phyloP scores from a whole-genome alignment of 257 asterid genomes.

The Solanum virginianum region DNA sequence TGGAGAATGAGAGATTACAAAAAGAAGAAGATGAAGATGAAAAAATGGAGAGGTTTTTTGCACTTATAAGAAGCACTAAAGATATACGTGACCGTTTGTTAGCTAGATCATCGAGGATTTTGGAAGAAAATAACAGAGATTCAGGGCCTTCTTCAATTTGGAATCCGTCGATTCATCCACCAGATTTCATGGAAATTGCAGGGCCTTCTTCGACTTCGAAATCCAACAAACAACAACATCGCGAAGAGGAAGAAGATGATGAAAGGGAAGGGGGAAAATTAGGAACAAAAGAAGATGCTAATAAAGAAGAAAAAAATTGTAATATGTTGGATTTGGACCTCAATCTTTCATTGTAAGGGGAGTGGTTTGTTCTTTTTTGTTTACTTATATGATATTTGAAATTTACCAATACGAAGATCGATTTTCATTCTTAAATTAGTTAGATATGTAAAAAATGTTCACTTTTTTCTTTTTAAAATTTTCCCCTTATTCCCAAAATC shows the following conservation, averaged over 20 bases:
- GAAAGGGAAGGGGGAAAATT: background rate
- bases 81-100: conserved; percentile 7
- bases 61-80: conserved; percentile 7
- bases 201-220: background rate
- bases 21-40: conserved; percentile 14
- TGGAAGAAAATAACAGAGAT: background rate
- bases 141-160: no score
- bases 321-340: conserved; percentile 29
- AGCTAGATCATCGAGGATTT: background rate
- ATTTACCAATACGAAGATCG: background rate
- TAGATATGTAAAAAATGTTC: background rate
- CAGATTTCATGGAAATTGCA: conserved; percentile 17
- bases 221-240: background rate
- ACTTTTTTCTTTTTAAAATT: background rate
- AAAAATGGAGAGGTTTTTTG: conserved; percentile 19
- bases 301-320: background rate
- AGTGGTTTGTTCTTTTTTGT: background rate
- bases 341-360: conserved; percentile 16
- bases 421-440: background rate
- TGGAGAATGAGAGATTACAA: conserved; percentile 8
- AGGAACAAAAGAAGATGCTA: background rate
- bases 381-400: background rate
- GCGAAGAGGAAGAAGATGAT: background rate
- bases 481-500: background rate
- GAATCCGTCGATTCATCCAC: background rate